A percentile compares a stretch with the other conserved stretches of the same genome.
Evolutionary conservation across 257 asterid genomes (phyloP).

Genomic region (Paraleonurus japonicus): DNA sequence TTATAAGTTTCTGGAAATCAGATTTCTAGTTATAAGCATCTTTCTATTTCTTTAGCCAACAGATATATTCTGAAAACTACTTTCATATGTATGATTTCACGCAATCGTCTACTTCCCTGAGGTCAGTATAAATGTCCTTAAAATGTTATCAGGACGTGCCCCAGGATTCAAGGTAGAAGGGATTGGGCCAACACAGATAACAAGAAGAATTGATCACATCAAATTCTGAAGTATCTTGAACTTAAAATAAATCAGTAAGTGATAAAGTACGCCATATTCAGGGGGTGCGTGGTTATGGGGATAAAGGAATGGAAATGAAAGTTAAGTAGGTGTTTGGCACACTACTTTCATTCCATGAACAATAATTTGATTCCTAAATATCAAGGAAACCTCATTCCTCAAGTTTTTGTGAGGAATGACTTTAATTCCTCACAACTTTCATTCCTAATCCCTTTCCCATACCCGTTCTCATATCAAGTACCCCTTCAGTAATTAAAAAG

Average conservation of each 20-base stretch:
- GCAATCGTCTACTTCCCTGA: neutral
- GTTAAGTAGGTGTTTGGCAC: too few species aligned
- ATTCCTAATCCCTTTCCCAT: too few species aligned
- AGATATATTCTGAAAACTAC: neutral
- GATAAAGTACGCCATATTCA: neutral
- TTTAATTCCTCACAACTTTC: too few species aligned
- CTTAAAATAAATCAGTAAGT: neutral
- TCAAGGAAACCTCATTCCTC: too few species aligned
- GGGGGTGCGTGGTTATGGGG: too few species aligned
- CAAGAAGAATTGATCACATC: neutral
- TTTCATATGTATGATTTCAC: neutral
- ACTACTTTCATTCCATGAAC: too few species aligned
- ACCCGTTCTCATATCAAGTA: too few species aligned
- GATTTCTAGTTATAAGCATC: neutral
- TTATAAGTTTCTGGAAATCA: neutral
- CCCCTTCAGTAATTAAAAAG: neutral
- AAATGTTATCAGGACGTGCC: neutral
- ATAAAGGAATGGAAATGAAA: too few species aligned
- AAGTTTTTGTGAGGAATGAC: too few species aligned
- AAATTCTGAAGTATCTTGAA: neutral
- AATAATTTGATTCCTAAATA: too few species aligned
- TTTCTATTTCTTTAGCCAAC: neutral
- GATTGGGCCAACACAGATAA: conserved; percentile 1
- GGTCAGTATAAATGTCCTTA: neutral
- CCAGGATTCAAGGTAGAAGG: neutral